These are phyloP conservation scores for Astrothelium macrocarpum DNA, from an alignment of 495 filamentous ascomycete species.

Conservation along the genomic window DNA sequence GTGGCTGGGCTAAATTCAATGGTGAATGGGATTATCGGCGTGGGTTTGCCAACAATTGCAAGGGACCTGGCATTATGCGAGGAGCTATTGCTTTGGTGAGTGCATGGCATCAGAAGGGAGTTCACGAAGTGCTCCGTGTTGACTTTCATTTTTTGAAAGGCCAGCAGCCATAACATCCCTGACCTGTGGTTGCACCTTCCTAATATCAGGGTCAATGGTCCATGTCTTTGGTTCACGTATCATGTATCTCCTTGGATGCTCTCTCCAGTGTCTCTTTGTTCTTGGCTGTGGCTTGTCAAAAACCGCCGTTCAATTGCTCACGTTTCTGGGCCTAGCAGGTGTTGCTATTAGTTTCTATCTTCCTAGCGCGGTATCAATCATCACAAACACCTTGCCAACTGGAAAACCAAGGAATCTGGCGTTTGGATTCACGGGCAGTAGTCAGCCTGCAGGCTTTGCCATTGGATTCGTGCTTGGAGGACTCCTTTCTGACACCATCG, in stretches of 20 bases:
- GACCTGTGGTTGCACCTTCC: constrained; percentile 37
- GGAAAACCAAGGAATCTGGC: constrained; percentile 38
- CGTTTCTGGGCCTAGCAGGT: constrained; percentile 43
- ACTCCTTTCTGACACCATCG: constrained; percentile 37
- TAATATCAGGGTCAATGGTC: constrained; percentile 41
- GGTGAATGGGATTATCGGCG: constrained; percentile 37
- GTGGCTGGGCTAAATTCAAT: constrained; percentile 31
- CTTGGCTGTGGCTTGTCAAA: constrained; percentile 36
- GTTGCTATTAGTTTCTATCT: constrained; percentile 43
- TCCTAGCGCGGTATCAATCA: constrained; percentile 41
- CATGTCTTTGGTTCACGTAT: constrained; percentile 40
- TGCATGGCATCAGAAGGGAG: not conserved
- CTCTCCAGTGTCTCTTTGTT: constrained; percentile 34
- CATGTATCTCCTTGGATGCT: constrained; percentile 36
- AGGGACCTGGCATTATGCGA: constrained; percentile 33
- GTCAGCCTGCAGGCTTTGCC: constrained; percentile 40
- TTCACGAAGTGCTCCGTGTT: not conserved
- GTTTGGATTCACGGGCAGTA: constrained; percentile 37
- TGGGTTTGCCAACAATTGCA: constrained; percentile 43
- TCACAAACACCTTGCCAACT: constrained; percentile 34
- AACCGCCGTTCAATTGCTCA: constrained; percentile 37
- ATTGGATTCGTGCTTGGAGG: constrained; percentile 40
- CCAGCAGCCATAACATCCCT: constrained; percentile 40
- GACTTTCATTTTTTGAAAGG: constrained; percentile 17
- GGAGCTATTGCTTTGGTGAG: constrained; percentile 39